Evolutionary conservation across 768 basidiomycete genomes (phyloP), one percentile per base, ranked within the genome.

Genomic region (Mycena vulgaris): DNA sequence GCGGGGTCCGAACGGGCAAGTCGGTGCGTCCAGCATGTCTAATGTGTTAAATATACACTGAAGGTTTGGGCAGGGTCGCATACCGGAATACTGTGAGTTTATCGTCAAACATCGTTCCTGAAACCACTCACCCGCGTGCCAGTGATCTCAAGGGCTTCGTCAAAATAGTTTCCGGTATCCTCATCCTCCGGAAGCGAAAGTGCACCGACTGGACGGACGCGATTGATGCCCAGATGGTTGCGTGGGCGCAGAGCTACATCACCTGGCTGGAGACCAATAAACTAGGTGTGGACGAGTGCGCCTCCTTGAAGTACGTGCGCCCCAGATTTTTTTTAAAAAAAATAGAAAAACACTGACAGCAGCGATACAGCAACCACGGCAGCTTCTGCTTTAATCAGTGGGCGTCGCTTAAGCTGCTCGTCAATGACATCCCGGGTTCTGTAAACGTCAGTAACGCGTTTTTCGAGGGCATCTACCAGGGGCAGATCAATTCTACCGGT

Each of bases 361-460:
- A 35, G 31, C 5, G 42, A 30, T n/a, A 51, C 71, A 92, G 90
- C 74, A 93, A 93, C 71, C 92, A 92, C 71, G 91, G 89, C 35
- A 83, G 88, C 0, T 93, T 88, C 78, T 92, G 87, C 76, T 88
- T 83, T 74, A 88, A 87, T 71, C 91, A 93, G 75, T 81, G 89
- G 0, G 86, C 88, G 0, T 83, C 90, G 0, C 77, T 91, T 47
- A 88, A 90, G 73, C 76, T 91, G 42, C 75, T 92, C 14, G 81
- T 86, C 30, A 85, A 86, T 52, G 87, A 92, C 76, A 76, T 77
- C 5, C 68, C 76, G 11, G 89, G 88, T 21, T 90, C 90, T 5
- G 78, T 81, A 47, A 75, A 81, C 31, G 83, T 83, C n/a, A 83
- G 89, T 2, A 76, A 86, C 39, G 82, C 78, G 0, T 92, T 86